These are phyloP conservation scores for Serendipita sp. DNA, from an alignment of 1,284 basidiomycete species.

Conservation along the genomic window DNA sequence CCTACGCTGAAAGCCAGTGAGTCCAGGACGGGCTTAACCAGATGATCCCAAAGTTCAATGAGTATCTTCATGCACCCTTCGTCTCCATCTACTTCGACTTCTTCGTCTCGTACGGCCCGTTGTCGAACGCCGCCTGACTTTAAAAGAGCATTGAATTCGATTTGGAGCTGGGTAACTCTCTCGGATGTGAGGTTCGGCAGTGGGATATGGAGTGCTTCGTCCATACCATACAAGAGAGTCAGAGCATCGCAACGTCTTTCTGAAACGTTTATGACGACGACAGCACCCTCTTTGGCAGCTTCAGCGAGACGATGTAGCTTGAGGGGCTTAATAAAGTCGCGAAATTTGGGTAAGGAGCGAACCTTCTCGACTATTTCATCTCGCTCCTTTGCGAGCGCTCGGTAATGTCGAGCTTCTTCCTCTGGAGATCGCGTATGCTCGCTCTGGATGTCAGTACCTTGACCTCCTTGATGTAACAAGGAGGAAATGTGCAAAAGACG, in stretches of 20 bases:
- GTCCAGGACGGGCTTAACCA: neutral
- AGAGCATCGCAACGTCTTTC: conserved; percentile 18
- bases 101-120: neutral
- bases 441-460: neutral
- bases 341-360: neutral
- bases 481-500: neutral
- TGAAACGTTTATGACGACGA: conserved; percentile 24
- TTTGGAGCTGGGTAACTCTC: neutral
- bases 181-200: neutral
- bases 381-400: conserved; percentile 7
- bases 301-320: conserved; percentile 19
- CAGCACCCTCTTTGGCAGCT: conserved; percentile 22
- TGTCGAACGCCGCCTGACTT: neutral
- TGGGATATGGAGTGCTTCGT: neutral
- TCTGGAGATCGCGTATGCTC: neutral
- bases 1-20: conserved; percentile 1
- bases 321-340: conserved; percentile 14
- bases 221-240: neutral
- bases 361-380: conserved; percentile 6
- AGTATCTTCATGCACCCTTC: conserved; percentile 11
- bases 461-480: neutral
- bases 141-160: neutral
- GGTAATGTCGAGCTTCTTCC: conserved; percentile 4
- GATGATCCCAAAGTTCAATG: neutral
- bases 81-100: neutral